Base-by-base conservation (phyloP, 129 eudicot species). In the Glebionis coronaria region DNA sequence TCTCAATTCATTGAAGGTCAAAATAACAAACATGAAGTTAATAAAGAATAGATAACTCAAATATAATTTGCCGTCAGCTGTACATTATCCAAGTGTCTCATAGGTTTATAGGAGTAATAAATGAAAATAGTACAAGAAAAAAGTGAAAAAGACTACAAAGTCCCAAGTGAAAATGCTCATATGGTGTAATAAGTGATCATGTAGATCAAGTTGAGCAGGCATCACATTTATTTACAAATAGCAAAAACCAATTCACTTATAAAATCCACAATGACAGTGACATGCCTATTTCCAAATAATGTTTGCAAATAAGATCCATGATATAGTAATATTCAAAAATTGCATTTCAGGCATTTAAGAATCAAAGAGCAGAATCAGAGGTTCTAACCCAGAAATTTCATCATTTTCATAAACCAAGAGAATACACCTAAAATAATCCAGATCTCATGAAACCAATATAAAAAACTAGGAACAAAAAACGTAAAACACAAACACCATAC, bases 171-270 rank as follows among this genome's bases (percentile, higher is more conserved):
- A 23, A 23, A n/a, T n/a, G n/a, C n/a, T n/a, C n/a, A n/a, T n/a
- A n/a, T n/a, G n/a, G n/a, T n/a, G n/a, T n/a, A n/a, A n/a, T n/a
- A n/a, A n/a, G n/a, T n/a, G n/a, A n/a, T n/a, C 63, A 21, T 64
- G 46, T 42, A 44, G 58, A 54, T 73, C 78, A 73, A 55, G 58
- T 65, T 40, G 51, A 12, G 38, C 31, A 49, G n/a, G 62, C n/a
- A 3, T 55, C 61, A 51, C 63, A 75, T 60, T 67, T 27, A 68
- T 58, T 9, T 75, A 59, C 28, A 29, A 5, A 23, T 12, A 59
- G 44, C 67, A 19, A n/a, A 59, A 47, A 66, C 13, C 12, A 18
- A 29, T 40, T 74, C 61, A 29, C 54, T 23, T 19, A 46, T 49
- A 64, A 29, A 47, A 25, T 25, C 56, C 21, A 16, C 31, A 65